Evolutionary conservation across 257 asterid species (phyloP).

Genomic region (Solanum pimpinellifolium): DNA sequence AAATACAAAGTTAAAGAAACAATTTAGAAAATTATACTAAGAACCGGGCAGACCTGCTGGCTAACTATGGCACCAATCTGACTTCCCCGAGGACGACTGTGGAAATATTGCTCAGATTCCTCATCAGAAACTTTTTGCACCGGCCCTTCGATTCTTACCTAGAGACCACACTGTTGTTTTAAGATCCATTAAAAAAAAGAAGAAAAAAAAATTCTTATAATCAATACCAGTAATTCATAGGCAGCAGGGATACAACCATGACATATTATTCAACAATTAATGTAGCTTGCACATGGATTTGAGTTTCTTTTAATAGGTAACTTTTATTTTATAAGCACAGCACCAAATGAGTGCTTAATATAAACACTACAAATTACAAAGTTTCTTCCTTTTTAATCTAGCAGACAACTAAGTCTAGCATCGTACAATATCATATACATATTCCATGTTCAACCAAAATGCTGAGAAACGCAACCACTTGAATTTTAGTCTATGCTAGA

Average conservation of each 20-base stretch:
- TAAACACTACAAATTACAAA: not conserved
- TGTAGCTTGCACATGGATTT: not conserved
- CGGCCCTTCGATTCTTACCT: conserved; percentile 49
- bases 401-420: not conserved
- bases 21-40: not conserved
- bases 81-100: conserved; percentile 39
- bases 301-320: not conserved
- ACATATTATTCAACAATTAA: not conserved
- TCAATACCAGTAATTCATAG: not conserved
- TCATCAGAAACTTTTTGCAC: conserved; percentile 38
- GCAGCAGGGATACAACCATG: not conserved
- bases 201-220: not conserved
- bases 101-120: conserved; percentile 38
- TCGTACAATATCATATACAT: not conserved
- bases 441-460: not conserved
- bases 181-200: not conserved
- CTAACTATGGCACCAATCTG: conserved; percentile 40
- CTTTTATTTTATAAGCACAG: not conserved
- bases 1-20: not conserved
- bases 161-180: not conserved
- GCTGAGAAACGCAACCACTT: not conserved
- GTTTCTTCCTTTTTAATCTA: not conserved
- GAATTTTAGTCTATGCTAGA: not conserved
- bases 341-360: not conserved
- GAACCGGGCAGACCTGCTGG: conserved; percentile 20